phyloP scores from a whole-genome alignment of 306 rosid species.

The Sophora flavescens region DNA sequence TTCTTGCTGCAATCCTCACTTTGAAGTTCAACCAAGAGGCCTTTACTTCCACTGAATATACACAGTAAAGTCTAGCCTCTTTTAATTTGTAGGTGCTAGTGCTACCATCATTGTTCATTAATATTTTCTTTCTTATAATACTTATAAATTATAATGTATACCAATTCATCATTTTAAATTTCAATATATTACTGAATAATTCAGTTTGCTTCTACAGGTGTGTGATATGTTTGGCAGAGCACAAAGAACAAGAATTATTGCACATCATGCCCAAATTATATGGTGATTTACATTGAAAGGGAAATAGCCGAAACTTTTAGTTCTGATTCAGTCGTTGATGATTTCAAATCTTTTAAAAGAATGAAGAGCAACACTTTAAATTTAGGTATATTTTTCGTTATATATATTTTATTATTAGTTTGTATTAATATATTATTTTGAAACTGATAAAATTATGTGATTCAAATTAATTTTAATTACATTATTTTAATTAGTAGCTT shows the following conservation, averaged over 20 bases:
- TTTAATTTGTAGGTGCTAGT: background rate
- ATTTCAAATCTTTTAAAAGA: too few species aligned
- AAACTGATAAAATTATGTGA: too few species aligned
- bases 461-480: too few species aligned
- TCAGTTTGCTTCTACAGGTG: slow-evolving; percentile 65
- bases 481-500: too few species aligned
- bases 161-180: background rate
- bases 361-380: too few species aligned
- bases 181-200: slow-evolving; percentile 15
- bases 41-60: slow-evolving; percentile 67
- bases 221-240: slow-evolving; percentile 89
- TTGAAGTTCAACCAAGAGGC: slow-evolving; percentile 77
- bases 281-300: too few species aligned
- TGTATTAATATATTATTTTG: too few species aligned
- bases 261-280: slow-evolving; percentile 81
- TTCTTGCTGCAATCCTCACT: slow-evolving; percentile 88
- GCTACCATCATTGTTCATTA: background rate
- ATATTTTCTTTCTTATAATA: background rate
- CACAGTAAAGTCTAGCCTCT: slow-evolving; percentile 71
- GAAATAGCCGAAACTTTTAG: too few species aligned
- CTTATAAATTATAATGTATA: background rate
- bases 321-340: too few species aligned
- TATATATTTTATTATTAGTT: too few species aligned
- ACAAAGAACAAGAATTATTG: slow-evolving; percentile 83
- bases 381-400: too few species aligned